phyloP scores from a whole-genome alignment of 2,329 filamentous ascomycete genomes.

The Monosporascus sp. region DNA sequence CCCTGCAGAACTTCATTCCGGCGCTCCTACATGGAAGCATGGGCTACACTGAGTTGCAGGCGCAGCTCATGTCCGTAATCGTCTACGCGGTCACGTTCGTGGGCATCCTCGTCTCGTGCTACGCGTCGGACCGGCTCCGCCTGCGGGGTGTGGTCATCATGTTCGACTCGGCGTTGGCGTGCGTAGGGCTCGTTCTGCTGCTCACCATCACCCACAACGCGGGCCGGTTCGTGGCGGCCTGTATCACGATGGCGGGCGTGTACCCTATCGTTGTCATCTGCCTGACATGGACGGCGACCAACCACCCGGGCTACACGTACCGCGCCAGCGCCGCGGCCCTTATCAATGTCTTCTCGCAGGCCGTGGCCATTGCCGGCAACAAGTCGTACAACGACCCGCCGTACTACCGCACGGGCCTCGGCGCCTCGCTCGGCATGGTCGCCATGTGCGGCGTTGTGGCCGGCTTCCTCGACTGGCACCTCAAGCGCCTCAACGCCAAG shows the following conservation, averaged over 20 bases:
- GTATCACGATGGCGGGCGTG: constrained; percentile 15
- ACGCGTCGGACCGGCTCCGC: constrained; percentile 16
- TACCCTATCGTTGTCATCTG: constrained; percentile 17
- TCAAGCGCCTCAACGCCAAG: constrained; percentile 3
- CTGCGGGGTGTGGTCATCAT: constrained; percentile 11
- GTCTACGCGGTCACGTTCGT: constrained; percentile 18
- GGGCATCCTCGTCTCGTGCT: constrained; percentile 16
- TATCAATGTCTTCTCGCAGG: constrained; percentile 4
- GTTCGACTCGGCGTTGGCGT: constrained; percentile 6
- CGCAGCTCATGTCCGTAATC: constrained; percentile 19
- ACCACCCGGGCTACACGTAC: constrained; percentile 19
- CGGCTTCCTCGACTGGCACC: neutral
- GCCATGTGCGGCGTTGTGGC: constrained; percentile 4
- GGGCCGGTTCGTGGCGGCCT: constrained; percentile 16
- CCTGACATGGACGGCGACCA: constrained; percentile 19
- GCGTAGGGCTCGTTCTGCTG: constrained; percentile 15
- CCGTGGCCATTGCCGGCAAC: constrained; percentile 12
- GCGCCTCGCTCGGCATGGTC: constrained; percentile 4
- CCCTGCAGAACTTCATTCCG: neutral
- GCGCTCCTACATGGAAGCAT: constrained; percentile 1
- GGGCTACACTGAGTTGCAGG: constrained; percentile 13
- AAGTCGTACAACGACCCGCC: constrained; percentile 3
- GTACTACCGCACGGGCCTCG: constrained; percentile 1
- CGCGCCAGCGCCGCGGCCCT: constrained; percentile 4
- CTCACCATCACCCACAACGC: constrained; percentile 13